A percentile compares a stretch with the other conserved stretches of the same genome.
phyloP scores from a whole-genome alignment of 2,329 filamentous ascomycete genomes.

The Trichoderma cornu-damae region DNA sequence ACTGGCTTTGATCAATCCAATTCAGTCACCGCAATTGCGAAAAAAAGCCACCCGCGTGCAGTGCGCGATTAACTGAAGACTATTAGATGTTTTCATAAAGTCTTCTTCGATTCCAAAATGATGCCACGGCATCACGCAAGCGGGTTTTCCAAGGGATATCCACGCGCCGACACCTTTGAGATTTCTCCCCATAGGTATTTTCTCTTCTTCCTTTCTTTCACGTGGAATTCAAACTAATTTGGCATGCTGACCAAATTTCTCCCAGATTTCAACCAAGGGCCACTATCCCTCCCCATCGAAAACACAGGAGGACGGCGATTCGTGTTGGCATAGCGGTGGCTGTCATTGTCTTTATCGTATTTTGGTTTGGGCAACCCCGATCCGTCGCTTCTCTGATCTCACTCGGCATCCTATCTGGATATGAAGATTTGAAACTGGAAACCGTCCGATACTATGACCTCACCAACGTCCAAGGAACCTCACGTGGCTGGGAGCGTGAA shows the following conservation, averaged over 20 bases:
- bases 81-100: slow-evolving; percentile 31
- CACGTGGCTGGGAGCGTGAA: slow-evolving; percentile 90
- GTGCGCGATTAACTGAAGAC: background rate
- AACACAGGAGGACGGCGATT: slow-evolving; percentile 66
- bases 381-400: slow-evolving; percentile 58
- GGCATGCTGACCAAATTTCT: background rate
- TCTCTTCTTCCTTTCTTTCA: background rate
- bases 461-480: slow-evolving; percentile 83
- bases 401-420: slow-evolving; percentile 62
- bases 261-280: slow-evolving; percentile 73
- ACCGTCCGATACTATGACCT: slow-evolving; percentile 97
- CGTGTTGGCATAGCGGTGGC: slow-evolving; percentile 58
- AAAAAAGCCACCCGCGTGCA: slow-evolving; percentile 8
- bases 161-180: slow-evolving; percentile 71
- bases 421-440: slow-evolving; percentile 74
- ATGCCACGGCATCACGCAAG: slow-evolving; percentile 76
- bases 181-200: slow-evolving; percentile 80
- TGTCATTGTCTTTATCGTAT: slow-evolving; percentile 58
- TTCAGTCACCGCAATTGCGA: slow-evolving; percentile 6
- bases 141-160: slow-evolving; percentile 81
- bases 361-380: slow-evolving; percentile 70
- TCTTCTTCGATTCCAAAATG: slow-evolving; percentile 50
- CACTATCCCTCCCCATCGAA: slow-evolving; percentile 63
- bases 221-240: background rate
- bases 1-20: background rate